Conservation (phyloP, 2,329 filamentous ascomycete genomes). For the Curvularia verruculosa region DNA sequence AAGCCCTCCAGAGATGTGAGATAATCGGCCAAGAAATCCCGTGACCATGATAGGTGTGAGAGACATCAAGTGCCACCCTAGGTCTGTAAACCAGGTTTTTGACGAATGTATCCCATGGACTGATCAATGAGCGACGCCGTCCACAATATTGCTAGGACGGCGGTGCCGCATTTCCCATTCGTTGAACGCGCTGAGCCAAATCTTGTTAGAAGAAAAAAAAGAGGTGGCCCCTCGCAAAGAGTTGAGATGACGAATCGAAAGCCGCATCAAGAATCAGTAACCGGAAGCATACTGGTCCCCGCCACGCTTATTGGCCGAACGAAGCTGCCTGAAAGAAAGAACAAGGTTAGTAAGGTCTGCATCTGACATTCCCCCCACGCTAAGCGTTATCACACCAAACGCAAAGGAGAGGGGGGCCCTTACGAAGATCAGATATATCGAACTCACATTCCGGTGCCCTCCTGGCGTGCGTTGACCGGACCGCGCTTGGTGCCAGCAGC, state of each 20-base stretch:
- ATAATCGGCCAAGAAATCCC: slow-evolving; percentile 37
- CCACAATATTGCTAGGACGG: slow-evolving; percentile 48
- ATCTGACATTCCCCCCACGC: slow-evolving; percentile 65
- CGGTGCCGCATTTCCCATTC: slow-evolving; percentile 54
- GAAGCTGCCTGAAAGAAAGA: slow-evolving; percentile 56
- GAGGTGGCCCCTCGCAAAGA: slow-evolving; percentile 46
- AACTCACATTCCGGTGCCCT: slow-evolving; percentile 97
- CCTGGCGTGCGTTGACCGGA: slow-evolving; percentile 77
- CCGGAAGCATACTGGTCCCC: slow-evolving; percentile 55
- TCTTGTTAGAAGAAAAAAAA: too few relatives aligned
- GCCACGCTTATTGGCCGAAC: slow-evolving; percentile 59
- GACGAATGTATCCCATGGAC: slow-evolving; percentile 46
- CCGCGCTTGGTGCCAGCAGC: slow-evolving; percentile 70
- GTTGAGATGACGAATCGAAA: slow-evolving; percentile 50
- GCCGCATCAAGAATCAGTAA: slow-evolving; percentile 55
- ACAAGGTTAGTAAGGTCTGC: slow-evolving; percentile 55
- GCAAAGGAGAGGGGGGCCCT: slow-evolving; percentile 85
- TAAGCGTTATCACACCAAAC: slow-evolving; percentile 81
- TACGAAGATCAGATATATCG: slow-evolving; percentile 79
- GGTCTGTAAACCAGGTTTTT: slow-evolving; percentile 41
- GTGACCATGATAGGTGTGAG: slow-evolving; percentile 33
- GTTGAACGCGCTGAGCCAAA: slow-evolving; percentile 43
- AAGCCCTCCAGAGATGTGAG: slow-evolving; percentile 40
- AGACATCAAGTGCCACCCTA: slow-evolving; percentile 36
- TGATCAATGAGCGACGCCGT: slow-evolving; percentile 48